Evolutionary conservation across 2,329 filamentous ascomycete species (phyloP), one percentile per base, ranked within the genome.

Genomic region (Tolypocladium pustulatum): DNA sequence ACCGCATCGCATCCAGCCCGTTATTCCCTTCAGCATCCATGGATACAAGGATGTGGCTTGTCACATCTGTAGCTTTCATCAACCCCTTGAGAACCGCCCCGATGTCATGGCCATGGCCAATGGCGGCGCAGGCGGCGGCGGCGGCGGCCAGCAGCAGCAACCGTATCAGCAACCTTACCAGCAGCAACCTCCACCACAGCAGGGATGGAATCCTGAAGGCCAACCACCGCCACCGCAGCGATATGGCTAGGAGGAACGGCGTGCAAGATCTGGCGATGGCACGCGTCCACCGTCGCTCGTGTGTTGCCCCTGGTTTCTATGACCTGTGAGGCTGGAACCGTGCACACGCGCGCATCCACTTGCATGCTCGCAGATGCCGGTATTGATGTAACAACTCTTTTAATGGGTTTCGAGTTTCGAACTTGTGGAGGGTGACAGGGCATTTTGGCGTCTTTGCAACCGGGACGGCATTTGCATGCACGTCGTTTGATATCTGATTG

Each of bases 31-130:
- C 67, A 86, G 83, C 53, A 76, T 86, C 63, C 79, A 82, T 59
- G 84, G 83, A 58, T 86, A 87, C 72, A 77, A 86, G 65, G 88
- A 91, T 66, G 80, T 93, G 58, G 76, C 79, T 60, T 93, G 89
- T 76, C 80, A 84, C 67, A 85, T 91, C 70, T 93, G 89, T 80
- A 84, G 87, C 69, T 91, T 90, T 70, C 81, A 83, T 62, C 87
- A 92, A 70, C 83, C 84, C 12, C 77, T 87, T 58, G 76, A 82
- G 63, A 76, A 80, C 65, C 75, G 82, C 17, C 80, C 74, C 15
- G 82, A 85, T 60, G 80, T 85, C 55, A 76, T 78, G 68, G 75
- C 75, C 58, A 81, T 84, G 76, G 72, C 69, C 63, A 73, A 74
- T 54, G 75, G 75, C 37, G 75, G 73, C n/a, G 71, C 57, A 2